Percentiles rank a stretch among this genome's conserved stretches.
Evolutionary conservation across 2,329 filamentous ascomycete genomes (phyloP).

Genomic region (Lasiodiplodia gonubiensis): DNA sequence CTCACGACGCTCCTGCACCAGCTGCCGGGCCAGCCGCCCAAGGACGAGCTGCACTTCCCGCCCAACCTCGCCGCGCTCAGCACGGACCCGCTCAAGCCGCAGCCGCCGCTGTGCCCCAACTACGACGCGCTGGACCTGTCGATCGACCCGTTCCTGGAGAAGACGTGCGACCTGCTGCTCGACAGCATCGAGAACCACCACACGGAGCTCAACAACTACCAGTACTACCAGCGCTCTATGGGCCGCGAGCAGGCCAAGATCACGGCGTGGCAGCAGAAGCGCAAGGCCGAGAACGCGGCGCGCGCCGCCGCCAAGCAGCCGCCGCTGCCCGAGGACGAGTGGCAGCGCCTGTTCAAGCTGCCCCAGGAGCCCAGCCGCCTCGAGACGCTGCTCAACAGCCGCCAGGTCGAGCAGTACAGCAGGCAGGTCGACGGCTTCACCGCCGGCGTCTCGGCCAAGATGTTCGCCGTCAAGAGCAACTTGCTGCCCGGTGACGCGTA

Average conservation of each 20-base stretch:
- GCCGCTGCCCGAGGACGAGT: conserved; percentile 92
- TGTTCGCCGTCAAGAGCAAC: conserved; percentile 90
- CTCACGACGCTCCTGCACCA: conserved; percentile 95
- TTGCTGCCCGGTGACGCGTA: conserved; percentile 61
- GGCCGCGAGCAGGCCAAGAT: conserved; percentile 96
- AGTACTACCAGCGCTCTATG: conserved; percentile 93
- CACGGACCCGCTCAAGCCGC: conserved; percentile 64
- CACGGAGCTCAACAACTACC: conserved; percentile 98
- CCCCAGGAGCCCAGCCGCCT: conserved; percentile 91
- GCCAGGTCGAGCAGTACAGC: conserved; percentile 97
- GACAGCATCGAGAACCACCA: conserved; percentile 98
- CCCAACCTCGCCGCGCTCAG: conserved; percentile 79
- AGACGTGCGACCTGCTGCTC: conserved; percentile 94
- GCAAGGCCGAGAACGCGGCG: conserved; percentile 91
- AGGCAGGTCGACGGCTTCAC: conserved; percentile 97
- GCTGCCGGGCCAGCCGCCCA: conserved; percentile 71
- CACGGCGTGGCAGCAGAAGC: conserved; percentile 93
- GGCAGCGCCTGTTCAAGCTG: conserved; percentile 97
- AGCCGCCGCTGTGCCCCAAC: conserved; percentile 78
- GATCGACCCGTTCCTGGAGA: conserved; percentile 97
- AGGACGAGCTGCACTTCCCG: conserved; percentile 74
- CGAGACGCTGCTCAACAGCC: conserved; percentile 91
- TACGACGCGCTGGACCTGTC: conserved; percentile 88
- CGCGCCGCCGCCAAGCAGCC: conserved; percentile 85
- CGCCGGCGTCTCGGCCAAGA: conserved; percentile 89